Conservation (phyloP, 352 stramenopile species). For the Thraustochytrium striatum region DNA sequence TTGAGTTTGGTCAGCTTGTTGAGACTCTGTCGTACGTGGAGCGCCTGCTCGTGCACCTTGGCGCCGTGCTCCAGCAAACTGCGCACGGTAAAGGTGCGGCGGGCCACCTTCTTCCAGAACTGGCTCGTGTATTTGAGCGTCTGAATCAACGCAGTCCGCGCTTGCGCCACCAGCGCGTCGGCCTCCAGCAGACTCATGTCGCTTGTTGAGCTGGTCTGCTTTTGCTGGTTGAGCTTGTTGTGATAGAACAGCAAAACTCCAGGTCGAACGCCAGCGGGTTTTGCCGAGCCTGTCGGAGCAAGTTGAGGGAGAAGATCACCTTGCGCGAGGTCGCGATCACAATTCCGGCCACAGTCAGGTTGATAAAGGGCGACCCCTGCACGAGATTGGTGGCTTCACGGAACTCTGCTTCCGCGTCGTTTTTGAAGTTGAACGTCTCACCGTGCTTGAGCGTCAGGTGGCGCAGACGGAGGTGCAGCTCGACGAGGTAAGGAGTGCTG, state of each 20-base stretch:
- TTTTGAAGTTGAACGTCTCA: no score
- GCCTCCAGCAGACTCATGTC: conserved; percentile 22
- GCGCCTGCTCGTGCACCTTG: conserved; percentile 25
- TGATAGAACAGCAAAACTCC: conserved; percentile 46
- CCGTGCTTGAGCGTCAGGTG: no score
- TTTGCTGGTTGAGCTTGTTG: conserved; percentile 32
- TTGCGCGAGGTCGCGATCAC: no score
- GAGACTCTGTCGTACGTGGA: background rate
- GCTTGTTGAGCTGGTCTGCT: background rate
- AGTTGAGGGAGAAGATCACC: conserved; percentile 45
- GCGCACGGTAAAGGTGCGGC: conserved; percentile 24
- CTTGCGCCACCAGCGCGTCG: conserved; percentile 21
- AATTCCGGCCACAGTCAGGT: no score
- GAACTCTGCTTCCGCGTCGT: no score
- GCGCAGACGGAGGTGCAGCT: background rate
- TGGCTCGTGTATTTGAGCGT: conserved; percentile 16
- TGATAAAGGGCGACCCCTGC: no score
- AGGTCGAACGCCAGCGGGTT: conserved; percentile 14
- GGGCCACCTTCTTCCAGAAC: conserved; percentile 43
- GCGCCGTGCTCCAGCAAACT: conserved; percentile 15
- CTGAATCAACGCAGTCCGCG: background rate
- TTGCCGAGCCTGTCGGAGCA: conserved; percentile 15
- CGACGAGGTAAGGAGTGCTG: background rate
- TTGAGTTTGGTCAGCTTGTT: conserved; percentile 36
- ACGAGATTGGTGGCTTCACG: no score